These are phyloP conservation scores for Fraxinus greggii DNA, from an alignment of 305 asterid species.

Conservation along the genomic window DNA sequence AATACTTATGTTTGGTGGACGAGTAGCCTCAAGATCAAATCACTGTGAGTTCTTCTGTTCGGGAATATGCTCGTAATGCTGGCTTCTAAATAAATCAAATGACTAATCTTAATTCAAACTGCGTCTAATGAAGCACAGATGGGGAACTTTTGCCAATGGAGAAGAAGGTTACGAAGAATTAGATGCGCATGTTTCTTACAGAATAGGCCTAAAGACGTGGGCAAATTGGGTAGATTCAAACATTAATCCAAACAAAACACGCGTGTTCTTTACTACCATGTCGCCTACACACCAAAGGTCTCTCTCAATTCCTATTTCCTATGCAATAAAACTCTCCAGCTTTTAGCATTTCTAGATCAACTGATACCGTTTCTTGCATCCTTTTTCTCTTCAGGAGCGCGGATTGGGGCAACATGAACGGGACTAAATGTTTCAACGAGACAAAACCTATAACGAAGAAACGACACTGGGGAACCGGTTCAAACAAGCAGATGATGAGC, in stretches of 20 bases:
- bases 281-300: constrained; percentile 83
- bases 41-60: constrained; percentile 44
- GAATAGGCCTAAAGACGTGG: constrained; percentile 76
- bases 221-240: constrained; percentile 93
- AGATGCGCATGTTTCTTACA: constrained; percentile 65
- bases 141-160: constrained; percentile 86
- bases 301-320: background rate
- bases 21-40: constrained; percentile 68
- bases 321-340: background rate
- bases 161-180: constrained; percentile 70
- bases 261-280: constrained; percentile 83
- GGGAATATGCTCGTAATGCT: background rate
- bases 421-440: constrained; percentile 77
- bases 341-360: background rate
- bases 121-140: constrained; percentile 36
- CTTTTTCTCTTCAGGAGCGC: constrained; percentile 40
- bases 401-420: constrained; percentile 69
- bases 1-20: constrained; percentile 96
- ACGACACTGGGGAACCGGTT: constrained; percentile 75
- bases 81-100: background rate
- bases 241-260: constrained; percentile 60
- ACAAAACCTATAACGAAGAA: constrained; percentile 53
- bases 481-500: constrained; percentile 58
- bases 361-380: background rate
- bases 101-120: background rate